phyloP scores from a whole-genome alignment of 495 filamentous ascomycete species.

The Penicillium dipodomyicola region DNA sequence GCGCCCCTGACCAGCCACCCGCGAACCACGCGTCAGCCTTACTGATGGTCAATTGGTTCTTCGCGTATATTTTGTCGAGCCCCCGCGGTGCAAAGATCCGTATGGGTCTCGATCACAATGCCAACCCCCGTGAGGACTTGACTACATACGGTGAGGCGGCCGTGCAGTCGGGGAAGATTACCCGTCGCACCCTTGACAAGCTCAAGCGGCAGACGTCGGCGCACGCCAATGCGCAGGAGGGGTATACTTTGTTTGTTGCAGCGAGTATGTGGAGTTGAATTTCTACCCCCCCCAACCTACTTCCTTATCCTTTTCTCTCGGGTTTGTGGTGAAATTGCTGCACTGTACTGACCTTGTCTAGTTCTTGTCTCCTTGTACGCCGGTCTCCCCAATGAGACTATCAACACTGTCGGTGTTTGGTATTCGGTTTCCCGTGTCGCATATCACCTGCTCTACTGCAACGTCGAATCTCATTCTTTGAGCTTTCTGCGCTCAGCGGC shows the following conservation, averaged over 20 bases:
- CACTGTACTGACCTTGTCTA: conserved; percentile 17
- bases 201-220: conserved; percentile 48
- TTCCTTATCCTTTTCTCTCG: no score
- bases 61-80: conserved; percentile 44
- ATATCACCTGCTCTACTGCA: conserved; percentile 41
- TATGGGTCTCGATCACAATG: conserved; percentile 50
- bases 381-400: conserved; percentile 33
- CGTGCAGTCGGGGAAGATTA: conserved; percentile 50
- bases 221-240: conserved; percentile 49
- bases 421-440: conserved; percentile 45
- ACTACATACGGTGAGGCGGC: conserved; percentile 44
- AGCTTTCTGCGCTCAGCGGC: conserved; percentile 42
- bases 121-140: conserved; percentile 45
- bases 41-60: conserved; percentile 46
- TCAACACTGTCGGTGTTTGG: conserved; percentile 44
- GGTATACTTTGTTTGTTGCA: conserved; percentile 46
- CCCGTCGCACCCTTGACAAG: conserved; percentile 39
- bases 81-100: conserved; percentile 43
- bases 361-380: conserved; percentile 33
- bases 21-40: conserved; percentile 41
- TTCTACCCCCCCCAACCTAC: no score
- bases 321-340: background rate
- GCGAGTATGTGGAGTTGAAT: conserved; percentile 26
- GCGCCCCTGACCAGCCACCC: conserved; percentile 17
- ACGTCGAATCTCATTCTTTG: conserved; percentile 32